These are phyloP conservation scores for Staphylotrichum tortipilum DNA, from an alignment of 495 filamentous ascomycete species.

Conservation along the genomic window DNA sequence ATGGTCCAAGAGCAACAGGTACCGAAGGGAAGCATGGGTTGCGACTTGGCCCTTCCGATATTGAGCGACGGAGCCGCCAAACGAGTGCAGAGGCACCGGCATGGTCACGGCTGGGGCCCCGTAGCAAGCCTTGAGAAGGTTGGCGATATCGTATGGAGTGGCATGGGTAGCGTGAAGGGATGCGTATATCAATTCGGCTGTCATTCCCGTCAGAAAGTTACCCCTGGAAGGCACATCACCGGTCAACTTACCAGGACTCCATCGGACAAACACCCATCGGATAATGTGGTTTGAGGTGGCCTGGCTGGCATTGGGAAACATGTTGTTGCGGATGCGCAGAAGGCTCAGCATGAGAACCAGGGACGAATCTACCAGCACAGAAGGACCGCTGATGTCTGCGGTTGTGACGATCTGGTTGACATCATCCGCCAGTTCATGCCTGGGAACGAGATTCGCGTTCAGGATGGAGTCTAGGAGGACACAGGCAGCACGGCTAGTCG, in stretches of 20 bases:
- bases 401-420: slow-evolving; percentile 62
- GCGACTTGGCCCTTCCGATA: slow-evolving; percentile 24
- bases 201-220: not conserved
- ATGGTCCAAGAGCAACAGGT: slow-evolving; percentile 33
- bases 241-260: slow-evolving; percentile 55
- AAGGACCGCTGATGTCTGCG: slow-evolving; percentile 73
- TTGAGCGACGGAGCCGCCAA: slow-evolving; percentile 31
- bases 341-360: slow-evolving; percentile 63
- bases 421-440: slow-evolving; percentile 52
- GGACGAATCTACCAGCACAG: slow-evolving; percentile 67
- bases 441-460: slow-evolving; percentile 51
- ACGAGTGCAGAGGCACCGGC: slow-evolving; percentile 22
- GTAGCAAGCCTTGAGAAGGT: slow-evolving; percentile 38
- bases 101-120: slow-evolving; percentile 23
- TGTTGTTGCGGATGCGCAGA: slow-evolving; percentile 47
- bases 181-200: slow-evolving; percentile 33
- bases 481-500: slow-evolving; percentile 72
- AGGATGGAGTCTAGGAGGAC: slow-evolving; percentile 63
- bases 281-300: slow-evolving; percentile 60
- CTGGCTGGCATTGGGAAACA: slow-evolving; percentile 56
- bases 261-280: slow-evolving; percentile 70
- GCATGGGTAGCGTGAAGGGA: slow-evolving; percentile 34
- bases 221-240: not conserved
- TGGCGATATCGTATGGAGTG: slow-evolving; percentile 34
- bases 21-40: slow-evolving; percentile 24